Evolutionary conservation across 2,329 filamentous ascomycete genomes (phyloP).

Genomic region (Diaporthe caulivora): DNA sequence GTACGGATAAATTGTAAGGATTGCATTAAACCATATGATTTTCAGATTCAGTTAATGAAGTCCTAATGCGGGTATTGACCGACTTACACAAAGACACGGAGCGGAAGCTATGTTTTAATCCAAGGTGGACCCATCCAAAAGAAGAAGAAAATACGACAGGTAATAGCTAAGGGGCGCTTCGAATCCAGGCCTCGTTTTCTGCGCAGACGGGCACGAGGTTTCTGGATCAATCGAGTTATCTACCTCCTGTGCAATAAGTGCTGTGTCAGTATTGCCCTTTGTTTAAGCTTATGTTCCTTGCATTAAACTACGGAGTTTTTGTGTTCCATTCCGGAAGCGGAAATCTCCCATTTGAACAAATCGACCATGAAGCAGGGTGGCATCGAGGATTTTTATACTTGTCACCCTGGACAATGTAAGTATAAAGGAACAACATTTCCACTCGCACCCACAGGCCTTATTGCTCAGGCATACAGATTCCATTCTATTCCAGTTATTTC

Average conservation of each 20-base stretch:
- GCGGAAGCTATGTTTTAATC: no score
- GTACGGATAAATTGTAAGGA: neutral
- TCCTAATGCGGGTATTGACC: neutral
- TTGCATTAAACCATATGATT: neutral
- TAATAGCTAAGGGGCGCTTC: neutral
- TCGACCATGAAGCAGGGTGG: neutral
- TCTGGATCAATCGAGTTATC: neutral
- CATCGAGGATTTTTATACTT: neutral
- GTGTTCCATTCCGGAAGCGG: neutral
- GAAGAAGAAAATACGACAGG: neutral
- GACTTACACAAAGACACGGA: neutral
- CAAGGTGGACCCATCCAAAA: neutral
- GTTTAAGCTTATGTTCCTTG: neutral
- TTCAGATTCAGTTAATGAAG: neutral
- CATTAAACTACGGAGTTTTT: neutral
- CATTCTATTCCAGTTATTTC: neutral
- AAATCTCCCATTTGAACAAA: neutral
- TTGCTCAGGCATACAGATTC: neutral
- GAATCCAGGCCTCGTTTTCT: no score
- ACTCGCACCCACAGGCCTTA: neutral
- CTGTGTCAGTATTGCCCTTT: neutral
- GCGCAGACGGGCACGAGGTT: no score
- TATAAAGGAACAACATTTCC: neutral
- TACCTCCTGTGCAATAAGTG: neutral
- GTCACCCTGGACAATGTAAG: neutral